Evolutionary conservation across 352 stramenopile genomes (phyloP), one percentile per base, ranked within the genome.

Genomic region (Phytophthora citricola): DNA sequence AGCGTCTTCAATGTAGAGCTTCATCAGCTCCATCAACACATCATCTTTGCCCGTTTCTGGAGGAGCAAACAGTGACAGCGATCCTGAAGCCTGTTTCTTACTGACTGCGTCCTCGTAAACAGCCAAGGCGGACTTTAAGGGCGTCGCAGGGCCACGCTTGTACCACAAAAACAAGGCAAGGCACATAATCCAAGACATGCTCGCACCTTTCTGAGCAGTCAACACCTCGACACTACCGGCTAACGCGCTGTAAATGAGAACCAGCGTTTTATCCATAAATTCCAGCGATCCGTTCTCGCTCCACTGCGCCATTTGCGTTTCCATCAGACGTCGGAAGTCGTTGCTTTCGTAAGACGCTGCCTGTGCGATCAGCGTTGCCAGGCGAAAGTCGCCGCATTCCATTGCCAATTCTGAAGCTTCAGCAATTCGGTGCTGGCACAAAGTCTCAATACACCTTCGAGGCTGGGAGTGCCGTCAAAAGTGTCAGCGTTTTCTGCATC

Each of bases 131-230:
- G 66, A 70, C 41, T 83, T 80, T 1, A 92, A 60, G 11, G 76
- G 76, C 27, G 70, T 82, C 5, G 75, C 73, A 11, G 81, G 77
- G 1, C 82, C 81, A 22, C 76, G 63, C 45, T 83, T 84, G 64
- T 89, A 94, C 85, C 85, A 94, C 38, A 91, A 71, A 57, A 90
- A 85, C 5, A 90, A 63, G 24, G 84, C 82, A 20, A 94, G 70
- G 29, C 80, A 80, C 6, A 64, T 62, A 15, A 92, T 68, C 85
- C 85, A 94, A 22, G 79, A 69, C 63, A 85, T 75, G 11, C 32
- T 64, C 26, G 64, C 40, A 34, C 71, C 69, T 67, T 84, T 76
- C 43, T 85, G 69, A 44, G 83, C 71, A 15, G 82, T 83, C 47
- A 92, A 48, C 22, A 85, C 78, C 31, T 88, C 82, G 6, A 91